Conservation (phyloP, 208 protist species). For the Trypanosoma avium region DNA sequence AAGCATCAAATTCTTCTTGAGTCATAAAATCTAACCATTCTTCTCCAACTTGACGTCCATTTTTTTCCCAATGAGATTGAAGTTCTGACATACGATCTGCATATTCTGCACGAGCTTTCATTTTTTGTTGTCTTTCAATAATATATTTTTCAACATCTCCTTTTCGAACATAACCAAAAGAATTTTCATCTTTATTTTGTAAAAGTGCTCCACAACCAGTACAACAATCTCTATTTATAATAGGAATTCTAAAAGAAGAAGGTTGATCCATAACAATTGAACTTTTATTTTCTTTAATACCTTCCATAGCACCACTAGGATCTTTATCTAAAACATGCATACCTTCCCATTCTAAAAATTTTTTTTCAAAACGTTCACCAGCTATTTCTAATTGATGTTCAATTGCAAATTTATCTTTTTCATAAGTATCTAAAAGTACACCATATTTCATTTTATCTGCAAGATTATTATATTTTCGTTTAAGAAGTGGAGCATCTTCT, state of each 20-base stretch:
- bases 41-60: constrained; percentile 89
- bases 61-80: constrained; percentile 86
- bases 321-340: constrained; percentile 84
- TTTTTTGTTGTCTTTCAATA: constrained; percentile 45
- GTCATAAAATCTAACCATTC: constrained; percentile 95
- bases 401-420: constrained; percentile 88
- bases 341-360: constrained; percentile 89
- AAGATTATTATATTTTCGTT: constrained; percentile 59
- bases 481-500: constrained; percentile 32
- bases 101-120: constrained; percentile 68
- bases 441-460: constrained; percentile 87
- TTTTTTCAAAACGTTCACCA: constrained; percentile 76
- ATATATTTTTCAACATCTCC: constrained; percentile 84
- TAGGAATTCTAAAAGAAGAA: constrained; percentile 64
- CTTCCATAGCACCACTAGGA: constrained; percentile 50
- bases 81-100: constrained; percentile 88
- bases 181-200: constrained; percentile 65
- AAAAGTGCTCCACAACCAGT: constrained; percentile 84
- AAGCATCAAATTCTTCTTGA: constrained; percentile 90
- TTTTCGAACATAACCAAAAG: constrained; percentile 76
- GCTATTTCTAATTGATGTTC: constrained; percentile 78
- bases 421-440: constrained; percentile 79
- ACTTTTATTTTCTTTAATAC: constrained; percentile 65
- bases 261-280: constrained; percentile 81
- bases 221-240: constrained; percentile 83